Conservation (phyloP, 257 asterid genomes). For the Solanum habrochaites region DNA sequence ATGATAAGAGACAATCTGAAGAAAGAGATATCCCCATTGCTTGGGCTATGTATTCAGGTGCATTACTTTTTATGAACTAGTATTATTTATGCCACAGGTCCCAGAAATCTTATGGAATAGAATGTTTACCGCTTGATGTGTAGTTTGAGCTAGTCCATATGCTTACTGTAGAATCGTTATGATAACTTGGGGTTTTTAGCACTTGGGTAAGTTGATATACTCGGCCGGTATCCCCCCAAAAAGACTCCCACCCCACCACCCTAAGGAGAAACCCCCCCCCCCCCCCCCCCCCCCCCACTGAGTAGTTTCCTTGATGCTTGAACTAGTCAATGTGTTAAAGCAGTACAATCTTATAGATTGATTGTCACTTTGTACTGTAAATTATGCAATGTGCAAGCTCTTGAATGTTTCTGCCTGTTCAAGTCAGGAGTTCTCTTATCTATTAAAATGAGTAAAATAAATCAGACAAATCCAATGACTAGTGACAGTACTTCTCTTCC, state of each 20-base stretch:
- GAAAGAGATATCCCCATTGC: slow-evolving; percentile 94
- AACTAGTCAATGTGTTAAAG: neutral
- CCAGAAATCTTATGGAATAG: neutral
- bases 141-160: neutral
- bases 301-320: neutral
- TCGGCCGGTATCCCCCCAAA: no score
- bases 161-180: neutral
- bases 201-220: neutral
- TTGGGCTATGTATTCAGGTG: slow-evolving; percentile 97
- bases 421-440: neutral
- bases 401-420: neutral
- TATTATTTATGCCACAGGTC: neutral
- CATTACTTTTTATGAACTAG: neutral
- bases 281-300: no score
- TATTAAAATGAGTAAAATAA: neutral
- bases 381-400: neutral
- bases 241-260: no score
- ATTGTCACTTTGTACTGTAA: neutral
- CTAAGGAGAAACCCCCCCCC: no score
- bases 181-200: neutral
- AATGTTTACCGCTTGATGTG: neutral
- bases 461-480: neutral
- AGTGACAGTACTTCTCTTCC: neutral
- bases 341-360: neutral
- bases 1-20: slow-evolving; percentile 88